Evolutionary conservation across 805 yeast genomes (phyloP), one percentile per base, ranked within the genome.

Genomic region (Grigorovia yakushimaensis): DNA sequence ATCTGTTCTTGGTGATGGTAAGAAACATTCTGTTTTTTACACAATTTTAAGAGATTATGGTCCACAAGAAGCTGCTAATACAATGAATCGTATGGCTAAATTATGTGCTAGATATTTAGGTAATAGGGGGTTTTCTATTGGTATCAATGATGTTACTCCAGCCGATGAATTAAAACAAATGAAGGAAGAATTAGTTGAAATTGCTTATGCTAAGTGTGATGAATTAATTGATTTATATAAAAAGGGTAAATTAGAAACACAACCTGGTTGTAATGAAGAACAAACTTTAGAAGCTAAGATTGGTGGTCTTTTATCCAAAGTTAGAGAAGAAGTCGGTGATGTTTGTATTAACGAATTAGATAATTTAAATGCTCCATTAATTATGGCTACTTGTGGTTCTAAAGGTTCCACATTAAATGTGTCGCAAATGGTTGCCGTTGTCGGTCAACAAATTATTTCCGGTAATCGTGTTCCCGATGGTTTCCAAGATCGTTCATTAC

Each of bases 381-480:
- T 93, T 62, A 93, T 93, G 99, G 97, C 99, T 11, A 87, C 96
- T 1, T 93, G 98, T 76, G 99, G 99, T 57, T 91, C 98, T 39
- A 93, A 93, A 67, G 99, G 99, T 68, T 93, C 98, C 38, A 88
- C 96, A 0, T 77, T 94, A 52, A 93, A 93, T 67, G 98, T 93
- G 27, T 93, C 98, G 13, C 99, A 93, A 73, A 93, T 93, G 99
- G 98, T 93, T 76, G 99, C 99, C 0, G 96, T 91, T 64, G 98
- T 93, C 24, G 98, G 98, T 47, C 99, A 93, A 71, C 99, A 93
- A 69, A 93, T 93, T 72, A 93, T 93, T 57, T 82, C 96, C 4
- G 99, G 99, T 68, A 86, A 88, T 64, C 95, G 99, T 77, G 98
- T 93, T 51, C 98, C 98, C 21, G 96, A 93, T 74, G 99, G 99